phyloP scores from a whole-genome alignment of 2,329 filamentous ascomycete species.

The Pestalotiopsis sp. region DNA sequence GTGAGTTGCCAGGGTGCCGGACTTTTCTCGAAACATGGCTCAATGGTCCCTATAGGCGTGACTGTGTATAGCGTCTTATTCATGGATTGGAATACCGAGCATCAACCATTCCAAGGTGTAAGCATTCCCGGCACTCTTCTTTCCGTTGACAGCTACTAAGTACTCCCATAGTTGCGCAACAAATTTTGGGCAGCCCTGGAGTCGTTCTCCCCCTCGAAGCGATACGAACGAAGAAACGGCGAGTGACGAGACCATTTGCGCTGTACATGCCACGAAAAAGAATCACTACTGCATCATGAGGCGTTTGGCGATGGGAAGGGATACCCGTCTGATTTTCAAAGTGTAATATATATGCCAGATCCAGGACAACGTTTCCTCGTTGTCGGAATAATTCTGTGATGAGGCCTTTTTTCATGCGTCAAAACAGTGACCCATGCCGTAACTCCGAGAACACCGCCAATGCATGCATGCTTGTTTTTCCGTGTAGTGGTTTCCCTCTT shows the following conservation, averaged over 20 bases:
- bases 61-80: slow-evolving; percentile 61
- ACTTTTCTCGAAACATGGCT: slow-evolving; percentile 45
- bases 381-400: not conserved
- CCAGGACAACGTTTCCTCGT: not conserved
- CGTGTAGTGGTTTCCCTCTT: not conserved
- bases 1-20: slow-evolving; percentile 44
- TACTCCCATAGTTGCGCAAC: slow-evolving; percentile 36
- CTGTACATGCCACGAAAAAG: slow-evolving; percentile 13
- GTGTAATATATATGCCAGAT: slow-evolving; percentile 15
- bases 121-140: slow-evolving; percentile 20
- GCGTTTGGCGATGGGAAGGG: slow-evolving; percentile 30
- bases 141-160: not conserved
- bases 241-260: slow-evolving; percentile 15
- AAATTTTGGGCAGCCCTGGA: slow-evolving; percentile 40
- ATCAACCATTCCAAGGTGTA: slow-evolving; percentile 54
- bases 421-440: not conserved
- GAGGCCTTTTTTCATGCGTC: not conserved
- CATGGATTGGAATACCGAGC: slow-evolving; percentile 56
- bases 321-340: slow-evolving; percentile 10
- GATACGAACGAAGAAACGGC: slow-evolving; percentile 23
- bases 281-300: slow-evolving; percentile 26
- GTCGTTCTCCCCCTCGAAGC: slow-evolving; percentile 27
- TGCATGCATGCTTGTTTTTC: slow-evolving; percentile 4
- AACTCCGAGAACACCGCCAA: slow-evolving; percentile 14
- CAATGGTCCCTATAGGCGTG: slow-evolving; percentile 53